These are phyloP conservation scores for Geosmithia putterillii DNA, from an alignment of 2,329 filamentous ascomycete genomes.

Conservation along the genomic window DNA sequence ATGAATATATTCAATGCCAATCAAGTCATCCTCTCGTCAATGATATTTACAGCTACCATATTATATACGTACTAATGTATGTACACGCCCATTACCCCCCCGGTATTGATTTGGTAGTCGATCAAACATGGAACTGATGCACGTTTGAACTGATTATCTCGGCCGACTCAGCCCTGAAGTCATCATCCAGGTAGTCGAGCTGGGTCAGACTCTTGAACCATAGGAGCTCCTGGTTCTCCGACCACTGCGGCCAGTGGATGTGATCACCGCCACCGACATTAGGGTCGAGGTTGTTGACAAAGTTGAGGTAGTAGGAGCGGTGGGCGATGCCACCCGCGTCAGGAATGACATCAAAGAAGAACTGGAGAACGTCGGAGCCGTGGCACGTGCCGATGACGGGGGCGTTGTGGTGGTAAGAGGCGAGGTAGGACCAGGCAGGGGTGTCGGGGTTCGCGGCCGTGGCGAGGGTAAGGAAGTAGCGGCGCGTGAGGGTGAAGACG, in stretches of 20 bases:
- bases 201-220: constrained; percentile 24
- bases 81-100: too few relatives aligned
- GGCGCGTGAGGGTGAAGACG: constrained; percentile 60
- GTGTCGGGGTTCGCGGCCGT: constrained; percentile 39
- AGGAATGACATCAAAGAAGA: constrained; percentile 52
- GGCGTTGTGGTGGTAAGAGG: constrained; percentile 58
- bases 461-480: constrained; percentile 44
- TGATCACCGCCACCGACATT: constrained; percentile 37
- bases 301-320: constrained; percentile 60
- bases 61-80: too few relatives aligned
- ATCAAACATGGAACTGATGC: constrained; percentile 9
- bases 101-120: too few relatives aligned
- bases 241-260: constrained; percentile 23
- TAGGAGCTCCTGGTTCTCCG: constrained; percentile 28
- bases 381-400: constrained; percentile 70
- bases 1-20: too few relatives aligned
- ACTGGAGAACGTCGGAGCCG: constrained; percentile 53
- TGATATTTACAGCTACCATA: too few relatives aligned
- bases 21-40: too few relatives aligned
- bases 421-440: constrained; percentile 62
- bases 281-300: constrained; percentile 58
- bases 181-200: constrained; percentile 20
- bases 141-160: constrained; percentile 13
- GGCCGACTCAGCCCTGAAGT: constrained; percentile 20
- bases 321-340: constrained; percentile 49